A percentile compares a stretch with the other conserved stretches of the same genome.
phyloP scores from a whole-genome alignment of 352 stramenopile genomes.

The Elongisporangium undulatum region DNA sequence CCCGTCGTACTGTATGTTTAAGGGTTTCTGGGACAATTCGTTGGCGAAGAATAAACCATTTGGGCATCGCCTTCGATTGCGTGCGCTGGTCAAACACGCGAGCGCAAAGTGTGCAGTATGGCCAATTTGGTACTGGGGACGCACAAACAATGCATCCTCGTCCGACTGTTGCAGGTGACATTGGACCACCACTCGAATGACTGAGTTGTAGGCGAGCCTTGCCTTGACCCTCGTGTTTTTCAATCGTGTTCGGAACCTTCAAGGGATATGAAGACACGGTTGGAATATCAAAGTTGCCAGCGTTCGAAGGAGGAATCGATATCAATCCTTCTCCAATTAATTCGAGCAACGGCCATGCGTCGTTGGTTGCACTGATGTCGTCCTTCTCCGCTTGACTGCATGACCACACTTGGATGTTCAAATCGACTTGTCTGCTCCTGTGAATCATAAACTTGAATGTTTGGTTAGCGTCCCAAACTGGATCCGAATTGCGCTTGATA shows the following conservation, averaged over 20 bases:
- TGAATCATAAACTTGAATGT: background rate
- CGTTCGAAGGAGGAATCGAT: too few species aligned
- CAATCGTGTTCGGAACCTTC: too few species aligned
- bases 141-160: background rate
- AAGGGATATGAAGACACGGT: too few species aligned
- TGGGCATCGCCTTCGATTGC: background rate
- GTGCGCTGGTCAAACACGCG: background rate
- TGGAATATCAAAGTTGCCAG: too few species aligned
- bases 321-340: too few species aligned
- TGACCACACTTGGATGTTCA: background rate
- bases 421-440: background rate
- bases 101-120: background rate
- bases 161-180: background rate
- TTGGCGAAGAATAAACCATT: background rate
- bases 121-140: background rate
- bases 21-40: background rate
- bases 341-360: too few species aligned
- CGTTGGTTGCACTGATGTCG: too few species aligned
- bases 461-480: background rate
- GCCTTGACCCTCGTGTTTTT: background rate
- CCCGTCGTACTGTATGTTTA: background rate
- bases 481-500: background rate
- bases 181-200: background rate
- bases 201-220: background rate
- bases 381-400: background rate